Conservation (phyloP, 2,329 filamentous ascomycete species). For the Cryphonectria radicalis region DNA sequence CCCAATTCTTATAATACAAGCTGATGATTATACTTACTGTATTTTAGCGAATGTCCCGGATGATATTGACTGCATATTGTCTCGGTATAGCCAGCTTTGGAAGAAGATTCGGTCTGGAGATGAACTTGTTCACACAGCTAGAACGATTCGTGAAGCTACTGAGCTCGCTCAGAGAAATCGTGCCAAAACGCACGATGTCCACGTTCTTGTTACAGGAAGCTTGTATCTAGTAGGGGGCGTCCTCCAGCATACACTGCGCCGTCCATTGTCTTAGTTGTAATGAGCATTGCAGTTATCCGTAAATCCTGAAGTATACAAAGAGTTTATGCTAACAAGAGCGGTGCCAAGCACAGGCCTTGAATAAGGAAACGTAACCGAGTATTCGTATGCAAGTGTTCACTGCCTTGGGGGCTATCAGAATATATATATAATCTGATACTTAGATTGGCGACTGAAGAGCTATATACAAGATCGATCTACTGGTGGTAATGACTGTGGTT, state of each 20-base stretch:
- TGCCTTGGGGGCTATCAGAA: too few relatives aligned
- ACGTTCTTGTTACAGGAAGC: background rate
- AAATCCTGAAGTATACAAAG: too few relatives aligned
- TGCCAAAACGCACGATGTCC: background rate
- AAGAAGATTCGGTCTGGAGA: background rate
- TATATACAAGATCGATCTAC: too few relatives aligned
- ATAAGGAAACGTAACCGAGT: too few relatives aligned
- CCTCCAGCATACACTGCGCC: background rate
- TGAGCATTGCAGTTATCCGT: too few relatives aligned
- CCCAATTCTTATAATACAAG: background rate
- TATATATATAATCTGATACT: too few relatives aligned
- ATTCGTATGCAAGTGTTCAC: too few relatives aligned
- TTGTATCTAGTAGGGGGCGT: background rate
- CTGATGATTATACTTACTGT: background rate
- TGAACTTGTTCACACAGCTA: background rate
- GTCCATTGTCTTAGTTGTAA: background rate
- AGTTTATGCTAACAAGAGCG: too few relatives aligned
- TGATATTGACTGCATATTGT: background rate
- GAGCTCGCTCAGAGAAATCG: background rate
- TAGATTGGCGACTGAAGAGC: too few relatives aligned
- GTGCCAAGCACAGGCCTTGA: too few relatives aligned
- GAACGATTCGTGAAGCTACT: background rate
- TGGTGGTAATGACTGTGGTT: too few relatives aligned
- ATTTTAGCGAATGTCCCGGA: background rate
- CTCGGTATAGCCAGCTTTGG: background rate